Base-by-base conservation (phyloP, 2,329 filamentous ascomycete species). In the Fusarium buharicum region DNA sequence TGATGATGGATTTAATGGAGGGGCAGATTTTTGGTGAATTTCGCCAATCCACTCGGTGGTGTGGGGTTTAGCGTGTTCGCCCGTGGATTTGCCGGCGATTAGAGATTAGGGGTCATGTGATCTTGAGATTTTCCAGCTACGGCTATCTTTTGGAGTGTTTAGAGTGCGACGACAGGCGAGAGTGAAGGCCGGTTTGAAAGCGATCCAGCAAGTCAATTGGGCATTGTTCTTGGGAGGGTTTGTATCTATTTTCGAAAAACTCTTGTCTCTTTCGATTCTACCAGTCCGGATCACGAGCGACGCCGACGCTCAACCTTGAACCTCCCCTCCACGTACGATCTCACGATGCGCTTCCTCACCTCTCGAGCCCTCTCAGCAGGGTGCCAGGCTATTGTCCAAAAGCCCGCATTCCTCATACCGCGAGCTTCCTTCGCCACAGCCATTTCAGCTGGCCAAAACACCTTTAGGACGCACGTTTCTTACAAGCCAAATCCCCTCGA, bases 11-110 rank as follows among this genome's bases (percentile, higher is more conserved):
- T 61, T 66, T 63, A 68, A 75, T 76, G 74, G 76, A 77, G 75
- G 75, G 74, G 75, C 75, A 77, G 72, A 74, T 75, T 76, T 77
- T 75, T 75, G 75, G 72, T 69, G 69, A 76, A 76, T 77, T 78
- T 78, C 73, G 68, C 71, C 70, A 76, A 74, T 73, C 69, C 70
- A 72, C 73, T 59, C 70, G 70, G 68, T 75, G 73, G 62, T 76
- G 74, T 76, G 74, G 72, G 70, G 71, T 70, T 70, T 71, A 46
- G 53, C 51, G 53, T 52, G 51, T 50, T 48, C 14, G 47, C 12
- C 75, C 75, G 76, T 56, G n/a, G 55, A 71, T 77, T 70, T 74
- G 50, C 75, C 75, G 75, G 14, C 50, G 38, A 40, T 60, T 55
- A 40, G 40, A 69, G 60, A 62, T 58, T 56, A 18, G 13, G 50